Conservation (phyloP, 129 eudicot genomes). For the Artemisia annua region DNA sequence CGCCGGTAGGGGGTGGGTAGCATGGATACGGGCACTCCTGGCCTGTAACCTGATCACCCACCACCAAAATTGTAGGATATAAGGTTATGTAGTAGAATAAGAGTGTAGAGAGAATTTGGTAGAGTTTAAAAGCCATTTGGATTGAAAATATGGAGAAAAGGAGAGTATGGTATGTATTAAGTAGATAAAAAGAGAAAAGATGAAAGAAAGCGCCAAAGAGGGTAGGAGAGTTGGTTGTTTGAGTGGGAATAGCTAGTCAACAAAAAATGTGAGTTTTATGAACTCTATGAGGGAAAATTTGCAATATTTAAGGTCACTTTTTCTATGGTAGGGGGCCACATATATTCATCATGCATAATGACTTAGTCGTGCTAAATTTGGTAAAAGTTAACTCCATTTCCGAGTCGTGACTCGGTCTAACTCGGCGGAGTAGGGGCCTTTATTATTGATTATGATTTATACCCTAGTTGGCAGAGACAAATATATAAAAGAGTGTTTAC, state of each 20-base stretch:
- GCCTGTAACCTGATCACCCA: conserved; percentile 12
- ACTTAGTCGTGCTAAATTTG: conserved; percentile 19
- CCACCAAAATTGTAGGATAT: conserved; percentile 15
- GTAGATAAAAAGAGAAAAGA: conserved; percentile 19
- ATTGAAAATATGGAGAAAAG: conserved; percentile 14
- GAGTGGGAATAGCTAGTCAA: conserved; percentile 29
- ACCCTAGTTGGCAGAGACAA: conserved; percentile 5
- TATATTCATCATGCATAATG: conserved; percentile 28
- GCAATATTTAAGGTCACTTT: conserved; percentile 30
- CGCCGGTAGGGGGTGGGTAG: conserved; percentile 59
- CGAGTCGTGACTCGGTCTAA: conserved; percentile 23
- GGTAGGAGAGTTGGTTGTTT: conserved; percentile 38
- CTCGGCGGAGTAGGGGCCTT: conserved; percentile 10
- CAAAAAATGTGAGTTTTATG: conserved; percentile 21
- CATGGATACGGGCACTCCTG: conserved; percentile 81
- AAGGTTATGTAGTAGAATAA: conserved; percentile 31
- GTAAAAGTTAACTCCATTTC: conserved; percentile 20
- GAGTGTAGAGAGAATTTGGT: conserved; percentile 37
- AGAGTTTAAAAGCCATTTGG: conserved; percentile 44
- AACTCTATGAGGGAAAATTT: conserved; percentile 17
- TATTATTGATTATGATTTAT: conserved; percentile 11
- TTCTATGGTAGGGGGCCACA: conserved; percentile 38
- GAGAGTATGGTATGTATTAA: conserved; percentile 30
- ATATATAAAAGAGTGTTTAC: conserved; percentile 1
- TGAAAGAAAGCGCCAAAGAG: conserved; percentile 39